phyloP scores from a whole-genome alignment of 352 stramenopile genomes.

The Peronospora farinosa region DNA sequence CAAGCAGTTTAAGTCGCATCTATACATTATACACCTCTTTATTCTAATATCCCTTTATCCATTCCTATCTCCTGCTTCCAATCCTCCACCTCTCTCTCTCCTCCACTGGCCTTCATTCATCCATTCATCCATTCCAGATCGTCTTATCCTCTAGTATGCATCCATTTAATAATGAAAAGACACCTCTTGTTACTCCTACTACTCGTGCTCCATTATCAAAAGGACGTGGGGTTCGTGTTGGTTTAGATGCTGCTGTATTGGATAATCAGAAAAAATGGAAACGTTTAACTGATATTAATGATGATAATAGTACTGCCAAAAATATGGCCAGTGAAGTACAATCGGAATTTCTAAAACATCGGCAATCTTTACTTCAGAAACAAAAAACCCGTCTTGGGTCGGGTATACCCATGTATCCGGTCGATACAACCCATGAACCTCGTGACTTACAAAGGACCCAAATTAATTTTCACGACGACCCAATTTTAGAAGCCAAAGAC shows the following conservation, averaged over 20 bases:
- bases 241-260: conserved; percentile 55
- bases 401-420: conserved; percentile 35
- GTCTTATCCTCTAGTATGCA: conserved; percentile 10
- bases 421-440: conserved; percentile 24
- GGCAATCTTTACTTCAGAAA: conserved; percentile 39
- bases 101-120: no score
- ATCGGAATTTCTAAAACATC: conserved; percentile 57
- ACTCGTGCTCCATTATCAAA: conserved; percentile 13
- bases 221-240: conserved; percentile 41
- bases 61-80: no score
- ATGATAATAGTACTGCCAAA: conserved; percentile 76
- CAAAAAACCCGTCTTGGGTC: conserved; percentile 33
- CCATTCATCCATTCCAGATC: no score
- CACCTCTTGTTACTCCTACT: conserved; percentile 26
- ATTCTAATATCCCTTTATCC: no score
- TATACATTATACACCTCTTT: no score
- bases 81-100: no score
- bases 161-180: conserved; percentile 32
- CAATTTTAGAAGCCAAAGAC: conserved; percentile 26
- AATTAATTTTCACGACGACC: no score
- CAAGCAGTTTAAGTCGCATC: no score
- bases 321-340: conserved; percentile 80
- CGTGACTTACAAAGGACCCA: no score
- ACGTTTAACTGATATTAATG: conserved; percentile 61
- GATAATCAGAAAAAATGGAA: conserved; percentile 85